Evolutionary conservation across 768 basidiomycete species (phyloP).

Genomic region (Trametes villosa): DNA sequence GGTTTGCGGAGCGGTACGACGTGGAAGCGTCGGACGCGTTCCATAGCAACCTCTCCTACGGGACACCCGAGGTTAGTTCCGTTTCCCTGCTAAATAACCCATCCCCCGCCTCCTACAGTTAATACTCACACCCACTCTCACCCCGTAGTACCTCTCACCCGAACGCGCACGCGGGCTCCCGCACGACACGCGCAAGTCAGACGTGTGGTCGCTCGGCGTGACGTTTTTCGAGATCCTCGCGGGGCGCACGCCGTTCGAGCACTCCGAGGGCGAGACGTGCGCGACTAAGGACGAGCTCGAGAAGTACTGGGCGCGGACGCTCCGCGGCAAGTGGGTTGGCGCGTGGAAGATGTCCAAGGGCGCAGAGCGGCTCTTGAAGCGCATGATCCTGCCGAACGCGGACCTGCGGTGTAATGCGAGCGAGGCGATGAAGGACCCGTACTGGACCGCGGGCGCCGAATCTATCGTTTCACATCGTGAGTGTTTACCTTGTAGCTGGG

Average conservation of each 20-base stretch:
- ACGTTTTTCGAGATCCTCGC: conserved; percentile 95
- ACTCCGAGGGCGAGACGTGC: conserved; percentile 79
- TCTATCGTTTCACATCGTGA: conserved; percentile 45
- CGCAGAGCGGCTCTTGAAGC: conserved; percentile 68
- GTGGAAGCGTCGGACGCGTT: conserved; percentile 65
- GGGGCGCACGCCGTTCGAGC: conserved; percentile 91
- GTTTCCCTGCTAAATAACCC: neutral
- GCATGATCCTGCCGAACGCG: conserved; percentile 84
- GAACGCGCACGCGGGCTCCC: conserved; percentile 86
- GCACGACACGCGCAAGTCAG: conserved; percentile 94
- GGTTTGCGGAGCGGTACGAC: conserved; percentile 91
- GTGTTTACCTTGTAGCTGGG: conserved; percentile 27
- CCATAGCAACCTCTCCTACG: conserved; percentile 82
- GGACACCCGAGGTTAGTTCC: conserved; percentile 80
- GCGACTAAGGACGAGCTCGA: conserved; percentile 79
- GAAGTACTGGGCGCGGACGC: conserved; percentile 84
- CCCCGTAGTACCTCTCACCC: conserved; percentile 81
- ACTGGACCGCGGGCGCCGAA: conserved; percentile 53
- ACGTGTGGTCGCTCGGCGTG: conserved; percentile 83
- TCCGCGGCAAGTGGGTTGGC: conserved; percentile 88
- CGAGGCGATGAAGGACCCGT: conserved; percentile 67
- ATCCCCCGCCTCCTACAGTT: neutral
- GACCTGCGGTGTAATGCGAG: conserved; percentile 74
- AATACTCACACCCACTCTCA: neutral
- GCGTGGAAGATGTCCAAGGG: conserved; percentile 69